phyloP scores from a whole-genome alignment of 2,329 filamentous ascomycete species.

The Cladophialophora immunda region DNA sequence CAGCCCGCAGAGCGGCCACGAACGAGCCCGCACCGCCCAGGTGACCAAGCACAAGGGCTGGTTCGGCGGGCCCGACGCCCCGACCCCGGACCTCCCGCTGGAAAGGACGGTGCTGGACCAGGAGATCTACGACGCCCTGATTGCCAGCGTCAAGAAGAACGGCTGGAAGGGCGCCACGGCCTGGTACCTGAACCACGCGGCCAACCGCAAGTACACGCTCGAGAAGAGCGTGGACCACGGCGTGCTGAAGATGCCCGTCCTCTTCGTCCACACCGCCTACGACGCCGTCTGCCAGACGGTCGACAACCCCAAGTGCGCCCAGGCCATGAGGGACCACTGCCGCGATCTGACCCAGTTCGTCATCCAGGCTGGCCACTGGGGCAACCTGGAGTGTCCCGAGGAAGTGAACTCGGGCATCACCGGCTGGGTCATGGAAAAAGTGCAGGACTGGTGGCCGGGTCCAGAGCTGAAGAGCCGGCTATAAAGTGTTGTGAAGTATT shows the following conservation, averaged over 20 bases:
- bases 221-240: constrained; percentile 48
- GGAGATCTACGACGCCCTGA: constrained; percentile 20
- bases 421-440: constrained; percentile 24
- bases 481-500: too few species aligned
- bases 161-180: constrained; percentile 51
- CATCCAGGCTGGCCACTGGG: constrained; percentile 74
- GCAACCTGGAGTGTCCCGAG: constrained; percentile 74
- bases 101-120: constrained; percentile 29
- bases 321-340: constrained; percentile 28
- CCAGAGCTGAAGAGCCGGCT: constrained; percentile 23
- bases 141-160: constrained; percentile 48
- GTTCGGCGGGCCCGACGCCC: constrained; percentile 28
- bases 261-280: constrained; percentile 33
- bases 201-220: constrained; percentile 53
- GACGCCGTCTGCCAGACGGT: constrained; percentile 25
- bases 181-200: constrained; percentile 56
- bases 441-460: constrained; percentile 20
- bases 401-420: constrained; percentile 67
- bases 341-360: constrained; percentile 25
- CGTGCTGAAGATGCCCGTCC: constrained; percentile 27
- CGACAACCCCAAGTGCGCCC: constrained; percentile 18
- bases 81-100: constrained; percentile 26
- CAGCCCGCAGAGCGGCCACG: not conserved
- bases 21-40: constrained; percentile 10
- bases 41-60: constrained; percentile 42